Evolutionary conservation across 2,329 filamentous ascomycete genomes (phyloP).

Genomic region (Cladosporium sp.): DNA sequence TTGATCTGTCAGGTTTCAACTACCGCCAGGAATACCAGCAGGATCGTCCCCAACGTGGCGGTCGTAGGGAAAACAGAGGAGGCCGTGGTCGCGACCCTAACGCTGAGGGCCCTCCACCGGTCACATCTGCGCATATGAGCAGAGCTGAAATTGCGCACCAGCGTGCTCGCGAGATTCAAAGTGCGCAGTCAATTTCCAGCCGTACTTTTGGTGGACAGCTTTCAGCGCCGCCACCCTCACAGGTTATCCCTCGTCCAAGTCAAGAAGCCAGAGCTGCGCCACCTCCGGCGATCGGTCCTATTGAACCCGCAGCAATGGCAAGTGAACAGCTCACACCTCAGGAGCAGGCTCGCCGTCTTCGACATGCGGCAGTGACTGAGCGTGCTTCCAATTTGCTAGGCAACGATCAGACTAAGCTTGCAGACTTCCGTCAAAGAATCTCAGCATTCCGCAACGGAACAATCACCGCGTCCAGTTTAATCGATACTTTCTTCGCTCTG

Average conservation of each 20-base stretch:
- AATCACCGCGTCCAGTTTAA: constrained; percentile 73
- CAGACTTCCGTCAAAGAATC: constrained; percentile 75
- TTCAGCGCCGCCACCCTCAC: constrained; percentile 44
- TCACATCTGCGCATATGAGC: constrained; percentile 76
- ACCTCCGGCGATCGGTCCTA: constrained; percentile 41
- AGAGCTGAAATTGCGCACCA: constrained; percentile 91
- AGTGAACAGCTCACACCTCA: constrained; percentile 63
- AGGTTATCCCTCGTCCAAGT: constrained; percentile 39
- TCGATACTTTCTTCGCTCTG: constrained; percentile 84
- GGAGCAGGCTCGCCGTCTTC: constrained; percentile 76
- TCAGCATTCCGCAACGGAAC: constrained; percentile 72
- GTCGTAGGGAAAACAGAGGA: constrained; percentile 42
- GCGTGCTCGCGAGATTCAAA: constrained; percentile 87
- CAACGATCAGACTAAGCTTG: constrained; percentile 73
- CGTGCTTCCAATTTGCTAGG: constrained; percentile 79
- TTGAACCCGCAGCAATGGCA: constrained; percentile 35
- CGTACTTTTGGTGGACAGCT: constrained; percentile 85
- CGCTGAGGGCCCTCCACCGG: constrained; percentile 73
- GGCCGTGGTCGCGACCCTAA: constrained; percentile 84
- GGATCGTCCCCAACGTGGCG: constrained; percentile 50
- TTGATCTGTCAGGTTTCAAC: constrained; percentile 87
- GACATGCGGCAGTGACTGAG: constrained; percentile 83
- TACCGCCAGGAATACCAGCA: constrained; percentile 70
- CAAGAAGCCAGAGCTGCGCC: constrained; percentile 38
- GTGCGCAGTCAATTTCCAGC: constrained; percentile 75